These are phyloP conservation scores for Pseudogymnoascus sp. DNA, from an alignment of 2,329 filamentous ascomycete species.

Conservation along the genomic window DNA sequence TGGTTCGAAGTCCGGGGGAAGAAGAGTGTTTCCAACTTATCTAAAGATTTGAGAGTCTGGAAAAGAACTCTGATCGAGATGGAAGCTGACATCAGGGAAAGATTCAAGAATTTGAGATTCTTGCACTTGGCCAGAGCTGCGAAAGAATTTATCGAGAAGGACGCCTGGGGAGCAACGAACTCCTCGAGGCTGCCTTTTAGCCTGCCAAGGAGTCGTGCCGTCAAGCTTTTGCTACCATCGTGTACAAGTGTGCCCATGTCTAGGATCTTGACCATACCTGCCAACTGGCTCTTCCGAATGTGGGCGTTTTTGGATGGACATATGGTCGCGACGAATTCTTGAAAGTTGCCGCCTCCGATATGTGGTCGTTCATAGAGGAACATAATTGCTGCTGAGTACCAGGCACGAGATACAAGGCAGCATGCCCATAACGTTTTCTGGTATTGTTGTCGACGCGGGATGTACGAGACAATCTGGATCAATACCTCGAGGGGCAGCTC, in stretches of 20 bases:
- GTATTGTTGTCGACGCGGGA: slow-evolving; percentile 16
- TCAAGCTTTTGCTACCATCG: slow-evolving; percentile 24
- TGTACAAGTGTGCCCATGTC: slow-evolving; percentile 28
- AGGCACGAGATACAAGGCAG: slow-evolving; percentile 24
- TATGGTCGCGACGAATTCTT: slow-evolving; percentile 24
- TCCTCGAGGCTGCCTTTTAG: slow-evolving; percentile 26
- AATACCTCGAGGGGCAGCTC: slow-evolving; percentile 27
- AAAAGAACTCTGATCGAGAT: slow-evolving; percentile 26
- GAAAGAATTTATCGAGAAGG: slow-evolving; percentile 28
- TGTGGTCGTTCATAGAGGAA: slow-evolving; percentile 23
- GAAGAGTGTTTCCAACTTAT: slow-evolving; percentile 24
- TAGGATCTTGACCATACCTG: slow-evolving; percentile 22
- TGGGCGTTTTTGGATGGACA: slow-evolving; percentile 30
- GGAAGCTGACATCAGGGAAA: slow-evolving; percentile 26
- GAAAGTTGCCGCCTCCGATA: slow-evolving; percentile 25
- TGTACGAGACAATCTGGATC: slow-evolving; percentile 23
- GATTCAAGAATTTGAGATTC: slow-evolving; percentile 23
- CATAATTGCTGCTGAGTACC: slow-evolving; percentile 23
- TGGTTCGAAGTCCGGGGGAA: slow-evolving; percentile 25
- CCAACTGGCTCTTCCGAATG: slow-evolving; percentile 24
- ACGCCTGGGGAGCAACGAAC: slow-evolving; percentile 28
- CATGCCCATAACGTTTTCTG: slow-evolving; percentile 25
- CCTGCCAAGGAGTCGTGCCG: slow-evolving; percentile 25
- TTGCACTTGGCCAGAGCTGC: slow-evolving; percentile 28
- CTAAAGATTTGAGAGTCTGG: slow-evolving; percentile 23